These are phyloP conservation scores for Cupressus sempervirens DNA, from an alignment of 75 land plant species.

Conservation along the genomic window DNA sequence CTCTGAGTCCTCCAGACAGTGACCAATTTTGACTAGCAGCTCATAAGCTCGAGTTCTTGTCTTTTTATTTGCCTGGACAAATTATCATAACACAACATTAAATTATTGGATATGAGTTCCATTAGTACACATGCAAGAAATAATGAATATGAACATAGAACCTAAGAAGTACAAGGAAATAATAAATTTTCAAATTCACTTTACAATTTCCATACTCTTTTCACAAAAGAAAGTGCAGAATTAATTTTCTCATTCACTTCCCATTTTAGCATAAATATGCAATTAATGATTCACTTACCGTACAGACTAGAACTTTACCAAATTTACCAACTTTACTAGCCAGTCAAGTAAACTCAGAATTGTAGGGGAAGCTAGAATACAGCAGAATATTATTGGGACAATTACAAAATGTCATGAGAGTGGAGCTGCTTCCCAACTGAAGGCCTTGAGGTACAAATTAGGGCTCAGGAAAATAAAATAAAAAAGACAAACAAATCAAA, in stretches of 20 bases:
- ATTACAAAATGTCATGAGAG: not conserved
- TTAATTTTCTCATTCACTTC: not conserved
- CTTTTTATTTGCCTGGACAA: slow-evolving; percentile 77
- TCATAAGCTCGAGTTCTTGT: slow-evolving; percentile 22
- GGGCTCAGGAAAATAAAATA: not conserved
- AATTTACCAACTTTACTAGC: not conserved
- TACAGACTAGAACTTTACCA: not conserved
- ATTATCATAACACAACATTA: not conserved
- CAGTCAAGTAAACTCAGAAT: not conserved
- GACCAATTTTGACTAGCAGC: not conserved
- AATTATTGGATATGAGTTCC: not conserved
- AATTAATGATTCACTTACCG: not conserved
- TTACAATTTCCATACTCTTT: not conserved
- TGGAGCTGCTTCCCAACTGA: no score
- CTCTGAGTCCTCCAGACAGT: not conserved
- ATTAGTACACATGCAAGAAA: not conserved
- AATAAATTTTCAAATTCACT: not conserved
- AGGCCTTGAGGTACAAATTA: not conserved
- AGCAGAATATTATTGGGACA: not conserved
- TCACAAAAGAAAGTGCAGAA: not conserved
- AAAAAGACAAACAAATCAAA: no score
- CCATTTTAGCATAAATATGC: not conserved
- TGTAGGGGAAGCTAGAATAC: not conserved
- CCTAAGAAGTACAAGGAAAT: not conserved
- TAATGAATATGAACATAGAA: not conserved